A percentile compares a stretch with the other conserved stretches of the same genome.
phyloP scores from a whole-genome alignment of 371 early-diverging fungal species.

The Mucor indicus region DNA sequence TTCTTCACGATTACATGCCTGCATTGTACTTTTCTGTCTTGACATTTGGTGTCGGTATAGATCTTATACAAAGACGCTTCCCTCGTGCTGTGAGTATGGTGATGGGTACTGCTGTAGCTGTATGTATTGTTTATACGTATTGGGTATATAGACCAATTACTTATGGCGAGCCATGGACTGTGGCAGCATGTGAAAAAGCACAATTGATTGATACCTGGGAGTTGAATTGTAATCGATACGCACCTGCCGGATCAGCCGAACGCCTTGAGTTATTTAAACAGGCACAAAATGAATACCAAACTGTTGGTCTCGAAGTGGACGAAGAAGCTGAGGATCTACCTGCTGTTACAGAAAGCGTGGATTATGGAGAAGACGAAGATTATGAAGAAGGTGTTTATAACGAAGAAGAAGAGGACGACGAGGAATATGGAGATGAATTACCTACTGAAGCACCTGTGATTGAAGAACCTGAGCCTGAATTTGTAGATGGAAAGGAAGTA shows the following conservation, averaged over 20 bases:
- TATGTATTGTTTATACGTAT: conserved; percentile 47
- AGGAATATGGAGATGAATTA: not conserved
- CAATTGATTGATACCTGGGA: conserved; percentile 9
- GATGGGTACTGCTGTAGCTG: conserved; percentile 35
- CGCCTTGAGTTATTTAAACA: not conserved
- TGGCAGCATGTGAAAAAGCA: conserved; percentile 10
- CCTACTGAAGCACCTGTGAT: conserved; percentile 18
- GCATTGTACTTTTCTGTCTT: conserved; percentile 84
- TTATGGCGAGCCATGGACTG: conserved; percentile 63
- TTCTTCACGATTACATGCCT: conserved; percentile 97
- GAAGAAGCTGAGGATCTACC: not conserved
- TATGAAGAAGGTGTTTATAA: conserved; percentile 1
- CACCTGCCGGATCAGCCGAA: not conserved
- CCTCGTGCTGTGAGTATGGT: conserved; percentile 27
- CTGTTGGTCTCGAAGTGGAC: too few species aligned
- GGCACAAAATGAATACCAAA: not conserved
- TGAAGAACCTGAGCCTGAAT: conserved; percentile 15
- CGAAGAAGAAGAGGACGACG: conserved; percentile 1
- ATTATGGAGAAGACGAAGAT: conserved; percentile 4
- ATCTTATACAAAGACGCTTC: conserved; percentile 52
- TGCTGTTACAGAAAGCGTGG: not conserved
- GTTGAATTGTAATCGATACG: conserved; percentile 6
- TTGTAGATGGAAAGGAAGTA: conserved; percentile 18
- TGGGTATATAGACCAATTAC: conserved; percentile 71
- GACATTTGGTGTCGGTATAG: conserved; percentile 66